Base-by-base conservation (phyloP, 108 stramenopile species). In the Cyclotella baltica region DNA sequence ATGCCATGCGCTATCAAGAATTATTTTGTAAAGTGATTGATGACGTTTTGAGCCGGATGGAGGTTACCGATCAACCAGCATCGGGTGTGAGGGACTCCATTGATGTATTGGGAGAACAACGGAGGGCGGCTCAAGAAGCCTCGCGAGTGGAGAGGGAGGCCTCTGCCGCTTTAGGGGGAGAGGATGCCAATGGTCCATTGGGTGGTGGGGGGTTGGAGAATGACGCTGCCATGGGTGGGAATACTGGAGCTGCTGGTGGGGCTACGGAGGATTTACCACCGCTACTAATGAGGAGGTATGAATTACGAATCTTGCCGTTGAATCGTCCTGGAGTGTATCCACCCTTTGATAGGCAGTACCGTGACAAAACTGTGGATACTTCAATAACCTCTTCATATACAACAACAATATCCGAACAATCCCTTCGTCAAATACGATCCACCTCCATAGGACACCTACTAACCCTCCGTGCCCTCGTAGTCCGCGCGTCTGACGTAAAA, bases 401-500 rank as follows among this genome's bases (percentile, higher is more conserved):
- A 4, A 19, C 66, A 40, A 57, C 46, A 28, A 64, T 77, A 22
- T 33, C 46, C 20, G 90, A 85, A 2, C 72, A 78, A n/a, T 90
- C 89, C 20, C 67, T 96, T 33, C 91, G 95, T 50, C 82, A 94
- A 62, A 83, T 96, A n/a, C 93, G 95, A 0, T 89, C 92, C 30
- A 73, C 70, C 16, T 83, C 89, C 66, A 95, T 99, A 76, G 99
- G 99, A 15, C 89, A 79, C 35, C 74, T 99, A 23, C 98, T 99
- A 1, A 93, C 92, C 1, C 75, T 99, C 18, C 67, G 83, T 3
- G 98, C 96, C 11, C 96, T 99, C 92, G 92, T 98, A 35, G 98
- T 97, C 0, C 86, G 97, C 10, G 89, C 92, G 10, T 96, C 97
- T 5, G 97, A 98, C 73, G 99, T 99, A 67, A 97, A 97, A 84